Evolutionary conservation across 2,329 filamentous ascomycete species (phyloP).

Genomic region (Nannizziopsis arthrosporioides): DNA sequence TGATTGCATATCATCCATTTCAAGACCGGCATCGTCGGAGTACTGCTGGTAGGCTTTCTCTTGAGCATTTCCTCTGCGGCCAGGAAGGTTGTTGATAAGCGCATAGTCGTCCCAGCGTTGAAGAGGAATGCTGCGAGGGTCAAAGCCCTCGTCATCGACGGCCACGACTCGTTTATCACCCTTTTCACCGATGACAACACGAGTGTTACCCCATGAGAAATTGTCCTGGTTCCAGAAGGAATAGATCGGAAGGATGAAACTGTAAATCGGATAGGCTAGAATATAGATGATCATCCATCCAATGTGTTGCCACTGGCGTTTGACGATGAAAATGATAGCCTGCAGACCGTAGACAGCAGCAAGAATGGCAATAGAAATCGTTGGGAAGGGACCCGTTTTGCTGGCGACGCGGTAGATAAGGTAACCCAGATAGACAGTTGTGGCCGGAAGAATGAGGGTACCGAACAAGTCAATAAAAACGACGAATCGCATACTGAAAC

Average conservation of each 20-base stretch:
- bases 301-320: constrained; percentile 94
- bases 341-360: constrained; percentile 91
- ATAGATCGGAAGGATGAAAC: constrained; percentile 80
- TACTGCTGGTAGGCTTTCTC: constrained; percentile 49
- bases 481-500: constrained; percentile 94
- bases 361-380: constrained; percentile 80
- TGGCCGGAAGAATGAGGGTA: constrained; percentile 83
- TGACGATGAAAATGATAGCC: constrained; percentile 89
- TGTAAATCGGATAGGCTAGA: constrained; percentile 88
- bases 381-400: constrained; percentile 60
- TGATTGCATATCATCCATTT: constrained; percentile 97
- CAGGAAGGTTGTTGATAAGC: constrained; percentile 70
- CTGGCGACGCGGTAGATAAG: constrained; percentile 70
- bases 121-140: constrained; percentile 83
- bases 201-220: constrained; percentile 97
- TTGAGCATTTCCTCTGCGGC: constrained; percentile 65
- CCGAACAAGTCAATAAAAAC: constrained; percentile 90
- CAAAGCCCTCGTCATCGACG: constrained; percentile 70
- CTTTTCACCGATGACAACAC: constrained; percentile 90
- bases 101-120: constrained; percentile 98
- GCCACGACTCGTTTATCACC: constrained; percentile 84
- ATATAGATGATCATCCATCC: constrained; percentile 99
- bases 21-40: constrained; percentile 61
- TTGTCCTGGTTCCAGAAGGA: constrained; percentile 99
- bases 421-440: constrained; percentile 74